Percentiles rank a stretch among this genome's conserved stretches.
phyloP scores from a whole-genome alignment of 371 early-diverging fungal species.

The Conidiobolus incongruus region DNA sequence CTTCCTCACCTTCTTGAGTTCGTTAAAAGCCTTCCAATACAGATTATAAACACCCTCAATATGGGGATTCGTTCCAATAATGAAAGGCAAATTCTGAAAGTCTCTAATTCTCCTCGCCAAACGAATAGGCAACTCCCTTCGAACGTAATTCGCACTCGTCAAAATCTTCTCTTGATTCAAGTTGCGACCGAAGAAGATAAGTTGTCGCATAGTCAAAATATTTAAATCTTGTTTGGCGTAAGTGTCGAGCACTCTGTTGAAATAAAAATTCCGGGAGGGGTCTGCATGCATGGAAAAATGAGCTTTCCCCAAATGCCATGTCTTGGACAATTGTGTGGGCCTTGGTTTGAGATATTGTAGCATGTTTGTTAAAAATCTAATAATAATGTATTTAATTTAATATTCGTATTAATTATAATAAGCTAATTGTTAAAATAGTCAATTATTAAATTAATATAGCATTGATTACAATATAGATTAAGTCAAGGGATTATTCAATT shows the following conservation, averaged over 20 bases:
- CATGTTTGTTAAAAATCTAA: too few species aligned
- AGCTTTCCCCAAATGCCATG: too few species aligned
- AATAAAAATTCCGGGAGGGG: too few species aligned
- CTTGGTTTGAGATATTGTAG: too few species aligned
- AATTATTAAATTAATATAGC: too few species aligned
- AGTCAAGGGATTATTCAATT: too few species aligned
- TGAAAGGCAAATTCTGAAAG: constrained; percentile 75
- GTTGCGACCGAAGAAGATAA: constrained; percentile 81
- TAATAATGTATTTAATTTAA: too few species aligned
- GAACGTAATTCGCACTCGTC: constrained; percentile 68
- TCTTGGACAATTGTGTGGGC: too few species aligned
- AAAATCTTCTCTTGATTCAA: constrained; percentile 61
- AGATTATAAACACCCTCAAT: constrained; percentile 60
- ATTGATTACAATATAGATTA: too few species aligned
- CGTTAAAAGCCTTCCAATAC: constrained; percentile 81
- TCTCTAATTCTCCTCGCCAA: constrained; percentile 79
- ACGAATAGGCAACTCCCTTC: constrained; percentile 72
- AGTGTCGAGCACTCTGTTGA: constrained; percentile 67
- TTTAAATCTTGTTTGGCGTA: constrained; percentile 54
- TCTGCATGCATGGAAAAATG: too few species aligned
- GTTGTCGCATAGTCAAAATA: constrained; percentile 74
- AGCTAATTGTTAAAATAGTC: too few species aligned
- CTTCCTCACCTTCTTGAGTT: constrained; percentile 31
- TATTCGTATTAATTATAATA: too few species aligned
- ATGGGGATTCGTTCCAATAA: constrained; percentile 81